Evolutionary conservation across 352 stramenopile genomes (phyloP).

Genomic region (Bremia lactucae): DNA sequence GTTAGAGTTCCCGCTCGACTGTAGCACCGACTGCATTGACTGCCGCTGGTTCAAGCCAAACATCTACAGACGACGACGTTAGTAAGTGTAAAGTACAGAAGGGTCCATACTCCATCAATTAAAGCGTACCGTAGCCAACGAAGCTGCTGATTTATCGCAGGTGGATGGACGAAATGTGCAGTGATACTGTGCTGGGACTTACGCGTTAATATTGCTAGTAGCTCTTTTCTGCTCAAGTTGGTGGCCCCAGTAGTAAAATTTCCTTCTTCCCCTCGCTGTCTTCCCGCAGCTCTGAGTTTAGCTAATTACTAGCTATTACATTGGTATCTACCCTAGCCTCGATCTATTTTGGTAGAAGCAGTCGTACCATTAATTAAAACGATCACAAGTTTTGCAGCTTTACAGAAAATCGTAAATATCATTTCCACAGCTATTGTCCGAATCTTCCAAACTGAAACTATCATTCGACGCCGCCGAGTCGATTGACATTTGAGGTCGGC

Average conservation of each 20-base stretch:
- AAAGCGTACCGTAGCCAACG: constrained; percentile 2
- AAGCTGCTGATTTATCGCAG: not conserved
- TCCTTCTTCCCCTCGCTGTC: constrained; percentile 13
- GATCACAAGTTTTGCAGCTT: too few species aligned
- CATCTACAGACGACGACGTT: constrained; percentile 15
- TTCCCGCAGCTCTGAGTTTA: constrained; percentile 8
- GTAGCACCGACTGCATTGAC: constrained; percentile 28
- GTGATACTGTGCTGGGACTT: constrained; percentile 2
- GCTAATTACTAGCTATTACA: constrained; percentile 9
- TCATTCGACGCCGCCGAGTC: too few species aligned
- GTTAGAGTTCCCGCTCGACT: constrained; percentile 11
- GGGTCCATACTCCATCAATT: not conserved
- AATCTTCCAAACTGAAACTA: too few species aligned
- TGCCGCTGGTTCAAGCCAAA: constrained; percentile 27
- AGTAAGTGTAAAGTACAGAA: not conserved
- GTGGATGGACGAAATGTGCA: not conserved
- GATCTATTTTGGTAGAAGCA: not conserved
- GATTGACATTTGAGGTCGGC: too few species aligned
- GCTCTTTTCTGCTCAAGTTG: constrained; percentile 13
- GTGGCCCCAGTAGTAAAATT: constrained; percentile 13
- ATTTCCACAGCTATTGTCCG: too few species aligned
- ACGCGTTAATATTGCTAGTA: not conserved
- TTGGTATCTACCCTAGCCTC: constrained; percentile 14
- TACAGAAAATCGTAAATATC: too few species aligned
- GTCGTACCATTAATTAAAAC: not conserved